phyloP scores from a whole-genome alignment of 257 asterid species.

The Nicotiana noctiflora region DNA sequence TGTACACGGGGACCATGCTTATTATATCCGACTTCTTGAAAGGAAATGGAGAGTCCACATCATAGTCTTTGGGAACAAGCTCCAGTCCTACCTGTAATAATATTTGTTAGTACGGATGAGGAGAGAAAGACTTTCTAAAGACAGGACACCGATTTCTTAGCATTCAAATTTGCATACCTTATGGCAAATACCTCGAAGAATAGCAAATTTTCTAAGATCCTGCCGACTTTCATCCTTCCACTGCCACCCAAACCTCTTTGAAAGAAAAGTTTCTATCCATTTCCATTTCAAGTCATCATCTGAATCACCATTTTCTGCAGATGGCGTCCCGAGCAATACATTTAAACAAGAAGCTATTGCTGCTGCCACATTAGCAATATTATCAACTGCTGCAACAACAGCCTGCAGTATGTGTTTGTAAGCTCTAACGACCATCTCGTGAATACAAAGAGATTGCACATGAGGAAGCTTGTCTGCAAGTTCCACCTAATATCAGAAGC shows the following conservation, averaged over 20 bases:
- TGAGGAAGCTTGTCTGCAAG: slow-evolving; percentile 98
- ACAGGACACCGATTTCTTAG: not conserved
- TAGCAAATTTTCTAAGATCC: slow-evolving; percentile 59
- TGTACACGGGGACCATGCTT: slow-evolving; percentile 88
- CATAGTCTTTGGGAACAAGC: slow-evolving; percentile 84
- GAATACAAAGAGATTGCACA: slow-evolving; percentile 93
- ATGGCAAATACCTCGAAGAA: slow-evolving; percentile 93
- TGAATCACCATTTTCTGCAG: slow-evolving; percentile 27
- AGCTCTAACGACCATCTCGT: slow-evolving; percentile 98
- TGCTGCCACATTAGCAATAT: slow-evolving; percentile 47
- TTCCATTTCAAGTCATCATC: slow-evolving; percentile 48
- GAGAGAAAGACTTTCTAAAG: slow-evolving; percentile 11
- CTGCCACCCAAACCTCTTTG: slow-evolving; percentile 71
- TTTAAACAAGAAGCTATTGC: slow-evolving; percentile 74
- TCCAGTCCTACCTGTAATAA: slow-evolving; percentile 80
- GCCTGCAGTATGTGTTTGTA: slow-evolving; percentile 82
- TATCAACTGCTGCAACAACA: slow-evolving; percentile 78
- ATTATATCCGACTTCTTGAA: slow-evolving; percentile 68
- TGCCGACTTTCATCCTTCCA: slow-evolving; percentile 64
- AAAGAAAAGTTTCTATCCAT: slow-evolving; percentile 63
- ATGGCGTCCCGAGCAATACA: slow-evolving; percentile 69
- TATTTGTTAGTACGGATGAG: slow-evolving; percentile 10
- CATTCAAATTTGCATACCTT: slow-evolving; percentile 45
- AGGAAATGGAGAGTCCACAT: slow-evolving; percentile 74
- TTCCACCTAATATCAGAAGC: slow-evolving; percentile 49